phyloP scores from a whole-genome alignment of 164 flowering plant species.

The Magnolia sinica region DNA sequence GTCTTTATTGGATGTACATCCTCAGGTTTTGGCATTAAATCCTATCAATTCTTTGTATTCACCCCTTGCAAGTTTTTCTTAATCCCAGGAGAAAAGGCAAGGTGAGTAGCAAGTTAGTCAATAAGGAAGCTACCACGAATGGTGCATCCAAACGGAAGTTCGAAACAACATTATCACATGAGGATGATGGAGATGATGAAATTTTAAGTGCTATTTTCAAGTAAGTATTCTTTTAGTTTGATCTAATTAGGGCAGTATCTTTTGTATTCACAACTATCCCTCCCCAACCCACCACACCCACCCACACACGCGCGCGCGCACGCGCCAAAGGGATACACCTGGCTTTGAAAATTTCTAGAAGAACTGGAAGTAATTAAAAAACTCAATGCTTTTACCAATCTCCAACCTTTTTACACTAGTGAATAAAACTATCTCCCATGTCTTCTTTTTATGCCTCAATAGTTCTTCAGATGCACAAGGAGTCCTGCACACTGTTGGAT shows the following conservation, averaged over 20 bases:
- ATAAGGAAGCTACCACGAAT: conserved; percentile 2
- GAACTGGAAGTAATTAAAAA: too few relatives aligned
- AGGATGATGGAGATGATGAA: conserved; percentile 50
- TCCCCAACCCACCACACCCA: too few relatives aligned
- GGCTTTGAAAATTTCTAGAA: too few relatives aligned
- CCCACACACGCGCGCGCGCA: too few relatives aligned
- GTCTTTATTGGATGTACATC: not conserved
- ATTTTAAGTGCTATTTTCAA: conserved; percentile 35
- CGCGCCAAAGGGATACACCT: too few relatives aligned
- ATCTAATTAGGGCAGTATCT: not conserved
- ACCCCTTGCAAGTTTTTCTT: not conserved
- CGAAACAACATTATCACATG: conserved; percentile 17
- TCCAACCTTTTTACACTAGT: too few relatives aligned
- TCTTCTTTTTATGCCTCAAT: too few relatives aligned
- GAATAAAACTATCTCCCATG: too few relatives aligned
- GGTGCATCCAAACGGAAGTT: conserved; percentile 17
- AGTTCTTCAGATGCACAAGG: not conserved
- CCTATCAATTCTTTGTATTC: not conserved
- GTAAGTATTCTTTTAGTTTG: conserved; percentile 27
- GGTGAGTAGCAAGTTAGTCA: conserved; percentile 5
- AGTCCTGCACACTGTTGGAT: not conserved
- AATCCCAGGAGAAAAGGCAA: conserved; percentile 33
- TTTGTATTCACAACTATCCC: not conserved
- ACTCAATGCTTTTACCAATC: too few relatives aligned
- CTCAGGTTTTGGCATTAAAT: not conserved